Evolutionary conservation across 768 basidiomycete species (phyloP).

Genomic region (Piloderma croceum): DNA sequence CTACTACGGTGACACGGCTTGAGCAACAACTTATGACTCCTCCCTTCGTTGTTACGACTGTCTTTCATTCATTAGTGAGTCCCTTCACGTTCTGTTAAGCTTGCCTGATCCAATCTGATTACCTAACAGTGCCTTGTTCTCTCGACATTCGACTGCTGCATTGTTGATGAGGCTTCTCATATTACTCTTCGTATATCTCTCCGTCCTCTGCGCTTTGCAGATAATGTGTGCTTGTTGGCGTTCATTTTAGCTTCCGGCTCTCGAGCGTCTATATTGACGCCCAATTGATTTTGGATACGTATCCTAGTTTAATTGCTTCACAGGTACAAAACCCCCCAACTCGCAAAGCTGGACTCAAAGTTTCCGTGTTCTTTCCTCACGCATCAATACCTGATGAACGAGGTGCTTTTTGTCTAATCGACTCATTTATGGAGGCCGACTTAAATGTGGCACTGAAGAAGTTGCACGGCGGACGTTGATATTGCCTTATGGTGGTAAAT

Average conservation of each 20-base stretch:
- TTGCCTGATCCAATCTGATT: neutral
- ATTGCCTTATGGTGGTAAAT: constrained; percentile 47
- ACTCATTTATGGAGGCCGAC: constrained; percentile 74
- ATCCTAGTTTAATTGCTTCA: neutral
- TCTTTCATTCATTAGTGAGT: constrained; percentile 90
- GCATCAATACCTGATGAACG: constrained; percentile 95
- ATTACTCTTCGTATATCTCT: constrained; percentile 93
- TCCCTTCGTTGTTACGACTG: constrained; percentile 96
- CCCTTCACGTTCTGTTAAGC: neutral
- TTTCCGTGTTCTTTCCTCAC: constrained; percentile 84
- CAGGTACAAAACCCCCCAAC: constrained; percentile 81
- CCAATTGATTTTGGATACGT: neutral
- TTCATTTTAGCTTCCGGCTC: constrained; percentile 96
- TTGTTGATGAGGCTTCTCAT: constrained; percentile 97
- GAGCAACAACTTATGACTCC: constrained; percentile 82
- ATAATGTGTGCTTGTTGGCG: constrained; percentile 91
- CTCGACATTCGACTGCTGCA: constrained; percentile 90
- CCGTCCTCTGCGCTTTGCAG: constrained; percentile 85
- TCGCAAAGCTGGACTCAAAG: constrained; percentile 79
- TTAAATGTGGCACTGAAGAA: constrained; percentile 71
- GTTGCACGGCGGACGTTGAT: constrained; percentile 57
- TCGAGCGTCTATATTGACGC: constrained; percentile 51
- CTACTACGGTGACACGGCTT: constrained; percentile 73
- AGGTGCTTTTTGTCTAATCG: constrained; percentile 86
- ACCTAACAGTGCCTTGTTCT: constrained; percentile 67